phyloP scores from a whole-genome alignment of 305 asterid species.

The Solanum hybrid region DNA sequence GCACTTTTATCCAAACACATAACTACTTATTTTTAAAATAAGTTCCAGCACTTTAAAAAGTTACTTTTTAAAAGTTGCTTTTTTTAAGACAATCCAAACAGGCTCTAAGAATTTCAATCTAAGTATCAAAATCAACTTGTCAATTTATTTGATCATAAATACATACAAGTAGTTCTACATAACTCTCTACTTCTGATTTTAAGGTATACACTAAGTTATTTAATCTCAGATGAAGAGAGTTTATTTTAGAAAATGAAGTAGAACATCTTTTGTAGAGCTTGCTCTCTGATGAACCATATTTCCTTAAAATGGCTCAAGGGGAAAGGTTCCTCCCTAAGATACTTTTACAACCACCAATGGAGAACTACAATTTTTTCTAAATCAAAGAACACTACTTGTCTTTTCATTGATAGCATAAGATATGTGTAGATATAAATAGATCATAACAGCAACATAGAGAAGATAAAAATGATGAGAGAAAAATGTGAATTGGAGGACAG shows the following conservation, averaged over 20 bases:
- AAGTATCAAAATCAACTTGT: background rate
- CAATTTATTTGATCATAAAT: background rate
- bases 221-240: background rate
- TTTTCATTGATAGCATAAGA: background rate
- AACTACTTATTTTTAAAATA: too few relatives aligned
- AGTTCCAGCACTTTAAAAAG: too few relatives aligned
- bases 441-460: background rate
- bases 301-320: background rate
- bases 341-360: background rate
- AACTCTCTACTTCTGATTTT: background rate
- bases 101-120: background rate
- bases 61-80: too few relatives aligned
- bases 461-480: background rate
- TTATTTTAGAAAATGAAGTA: background rate
- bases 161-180: background rate
- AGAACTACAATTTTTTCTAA: background rate
- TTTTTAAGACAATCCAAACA: too few relatives aligned
- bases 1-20: too few relatives aligned
- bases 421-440: background rate
- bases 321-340: background rate
- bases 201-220: background rate
- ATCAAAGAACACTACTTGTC: background rate
- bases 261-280: background rate
- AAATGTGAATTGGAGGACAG: background rate
- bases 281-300: background rate